Evolutionary conservation across 805 yeast genomes (phyloP), one percentile per base, ranked within the genome.

Genomic region (Hanseniaspora osmophila): DNA sequence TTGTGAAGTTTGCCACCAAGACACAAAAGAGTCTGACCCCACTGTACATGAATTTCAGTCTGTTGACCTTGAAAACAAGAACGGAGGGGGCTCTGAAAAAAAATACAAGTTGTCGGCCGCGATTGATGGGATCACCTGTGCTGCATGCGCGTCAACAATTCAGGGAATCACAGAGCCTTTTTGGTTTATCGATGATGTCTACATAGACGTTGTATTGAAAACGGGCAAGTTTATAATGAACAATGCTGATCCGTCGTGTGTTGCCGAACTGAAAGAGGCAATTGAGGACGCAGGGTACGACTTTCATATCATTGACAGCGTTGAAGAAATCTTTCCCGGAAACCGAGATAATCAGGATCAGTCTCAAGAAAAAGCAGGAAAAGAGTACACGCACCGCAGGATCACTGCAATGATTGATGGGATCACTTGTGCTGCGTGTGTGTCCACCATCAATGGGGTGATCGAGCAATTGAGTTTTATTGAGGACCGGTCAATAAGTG

Each of bases 111-210:
- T 46, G 6, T 30, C 30, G 16, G 86, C 85, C 0, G 62, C 76
- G 0, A 75, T 83, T 40, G 83, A 80, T 10, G 90, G 88, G 3
- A 80, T 82, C 59, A 76, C 86, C 0, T 83, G 90, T 61, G 77
- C 83, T 7, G 75, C 85, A 0, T 80, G 92, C 59, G 76, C 76
- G 1, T 68, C 68, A 37, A 65, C 88, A 0, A 73, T 84, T 10
- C 61, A 66, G 10, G 60, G 67, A 9, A 69, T 74, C 30, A 74
- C 66, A 22, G 57, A 57, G 32, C 70, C 65, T 4, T 54, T 80
- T 37, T 70, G 74, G 1, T 78, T 73, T 56, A 73, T 82, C 2
- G 59, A 69, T 16, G 75, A 72, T 15, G 67, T 70, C 32, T 73
- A 74, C 9, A 68, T 82, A 38, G 76, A 75, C 48, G 67, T 73